Percentiles rank a stretch among this genome's conserved stretches.
These are phyloP conservation scores for Fragaria ananassa DNA, from an alignment of 306 rosid genomes.

Conservation along the genomic window DNA sequence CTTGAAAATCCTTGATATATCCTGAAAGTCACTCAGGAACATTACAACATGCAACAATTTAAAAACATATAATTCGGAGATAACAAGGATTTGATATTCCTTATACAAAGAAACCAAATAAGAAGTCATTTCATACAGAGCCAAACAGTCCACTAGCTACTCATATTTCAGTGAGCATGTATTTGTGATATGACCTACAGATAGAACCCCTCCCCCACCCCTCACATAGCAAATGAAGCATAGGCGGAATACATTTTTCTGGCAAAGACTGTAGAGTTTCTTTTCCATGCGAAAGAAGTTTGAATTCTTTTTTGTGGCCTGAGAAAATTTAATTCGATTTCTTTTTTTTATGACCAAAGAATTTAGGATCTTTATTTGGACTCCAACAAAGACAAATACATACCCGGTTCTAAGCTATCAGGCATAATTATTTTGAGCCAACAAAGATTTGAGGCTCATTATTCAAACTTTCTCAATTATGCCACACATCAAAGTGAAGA, in stretches of 20 bases:
- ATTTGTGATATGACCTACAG: neutral
- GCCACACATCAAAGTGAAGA: neutral
- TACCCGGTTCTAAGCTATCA: neutral
- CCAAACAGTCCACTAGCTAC: neutral
- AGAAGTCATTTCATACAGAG: neutral
- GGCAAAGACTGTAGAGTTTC: neutral
- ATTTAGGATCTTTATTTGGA: neutral
- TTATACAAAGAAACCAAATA: constrained; percentile 5
- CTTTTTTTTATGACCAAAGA: neutral
- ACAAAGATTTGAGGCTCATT: neutral
- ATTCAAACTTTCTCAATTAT: neutral
- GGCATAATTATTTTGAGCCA: neutral
- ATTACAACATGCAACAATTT: constrained; percentile 1
- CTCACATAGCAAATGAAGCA: neutral
- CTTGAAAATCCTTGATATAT: constrained; percentile 71
- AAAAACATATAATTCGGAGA: neutral
- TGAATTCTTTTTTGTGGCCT: neutral
- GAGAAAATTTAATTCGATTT: neutral
- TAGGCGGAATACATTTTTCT: neutral
- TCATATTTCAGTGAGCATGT: neutral
- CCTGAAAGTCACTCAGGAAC: constrained; percentile 37
- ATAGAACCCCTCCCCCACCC: neutral
- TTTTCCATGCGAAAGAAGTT: neutral
- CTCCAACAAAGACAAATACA: neutral
- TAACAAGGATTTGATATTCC: neutral